These are phyloP conservation scores for Phytopythium ostracodes DNA, from an alignment of 352 stramenopile species.

Conservation along the genomic window DNA sequence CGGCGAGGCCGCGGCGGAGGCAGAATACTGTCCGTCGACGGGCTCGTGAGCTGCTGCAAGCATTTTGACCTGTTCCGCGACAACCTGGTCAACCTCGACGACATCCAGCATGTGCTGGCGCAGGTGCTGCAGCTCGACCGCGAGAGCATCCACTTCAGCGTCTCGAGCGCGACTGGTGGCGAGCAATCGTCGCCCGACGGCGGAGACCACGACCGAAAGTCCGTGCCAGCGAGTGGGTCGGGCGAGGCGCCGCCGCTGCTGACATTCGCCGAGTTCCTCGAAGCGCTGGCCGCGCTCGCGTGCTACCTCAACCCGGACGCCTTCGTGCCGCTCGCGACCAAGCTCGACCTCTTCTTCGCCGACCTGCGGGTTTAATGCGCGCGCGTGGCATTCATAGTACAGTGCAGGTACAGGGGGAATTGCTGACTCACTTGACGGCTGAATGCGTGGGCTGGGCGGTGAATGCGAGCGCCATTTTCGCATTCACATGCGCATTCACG, in stretches of 20 bases:
- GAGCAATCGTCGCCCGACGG: neutral
- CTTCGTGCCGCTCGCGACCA: constrained; percentile 51
- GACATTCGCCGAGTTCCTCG: constrained; percentile 57
- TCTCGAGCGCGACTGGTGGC: constrained; percentile 3
- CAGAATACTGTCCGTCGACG: constrained; percentile 46
- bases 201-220: neutral
- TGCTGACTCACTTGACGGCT: too few relatives aligned
- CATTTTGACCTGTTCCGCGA: constrained; percentile 56
- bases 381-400: too few relatives aligned
- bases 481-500: neutral
- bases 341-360: constrained; percentile 58
- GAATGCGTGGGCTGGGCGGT: neutral
- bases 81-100: constrained; percentile 53
- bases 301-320: constrained; percentile 59
- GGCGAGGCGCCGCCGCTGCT: constrained; percentile 18
- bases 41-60: constrained; percentile 38
- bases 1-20: neutral
- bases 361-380: constrained; percentile 10
- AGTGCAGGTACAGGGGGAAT: too few relatives aligned
- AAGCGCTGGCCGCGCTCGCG: constrained; percentile 47
- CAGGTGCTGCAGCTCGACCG: constrained; percentile 61
- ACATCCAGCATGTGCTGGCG: constrained; percentile 55
- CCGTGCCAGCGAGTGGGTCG: too few relatives aligned
- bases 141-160: constrained; percentile 40
- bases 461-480: neutral